Evolutionary conservation across 2,329 filamentous ascomycete species (phyloP), one percentile per base, ranked within the genome.

Genomic region (Monilinia aucupariae): DNA sequence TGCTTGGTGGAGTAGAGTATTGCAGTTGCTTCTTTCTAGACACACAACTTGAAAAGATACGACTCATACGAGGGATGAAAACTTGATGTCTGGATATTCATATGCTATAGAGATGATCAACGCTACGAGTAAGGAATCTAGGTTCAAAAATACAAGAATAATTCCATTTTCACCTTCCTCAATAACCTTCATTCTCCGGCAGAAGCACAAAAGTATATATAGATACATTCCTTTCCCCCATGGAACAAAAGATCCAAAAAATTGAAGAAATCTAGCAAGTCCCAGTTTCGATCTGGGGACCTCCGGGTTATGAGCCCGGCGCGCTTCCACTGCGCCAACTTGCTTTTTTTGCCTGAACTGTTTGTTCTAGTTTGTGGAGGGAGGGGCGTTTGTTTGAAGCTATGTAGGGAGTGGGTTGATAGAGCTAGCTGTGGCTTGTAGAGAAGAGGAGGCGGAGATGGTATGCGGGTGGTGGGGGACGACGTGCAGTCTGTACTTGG

Each of bases 241-340:
- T 9, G 34, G 4, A 37, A 12, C 9, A 37, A 37, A 37, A 37
- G 3, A 13, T 37, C 10, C 41, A 30, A 13, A 39, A 39, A 12
- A 20, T n/a, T 37, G 20, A 20, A 8, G 20, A 12, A 4, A 3
- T 12, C n/a, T 73, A 74, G 72, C 71, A 73, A 72, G 69, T 69
- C 68, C 67, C 68, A 64, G 71, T 74, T 74, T 73, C 72, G 73
- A 74, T 74, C 73, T 66, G 68, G 69, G 68, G 73, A 68, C 71
- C 73, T 74, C 73, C 71, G 73, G 72, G 72, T 74, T 73, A 73
- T 74, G 71, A 74, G 73, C 72, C 72, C 72, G 72, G 72, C 64
- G 64, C 72, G 71, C 71, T 74, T 73, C 72, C n/a, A n/a, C n/a
- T n/a, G n/a, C n/a, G n/a, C n/a, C n/a, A n/a, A n/a, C n/a, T n/a